Evolutionary conservation across 192 early-diverging fungal genomes (phyloP), one percentile per base, ranked within the genome.

Genomic region (Coemansia aciculifera): DNA sequence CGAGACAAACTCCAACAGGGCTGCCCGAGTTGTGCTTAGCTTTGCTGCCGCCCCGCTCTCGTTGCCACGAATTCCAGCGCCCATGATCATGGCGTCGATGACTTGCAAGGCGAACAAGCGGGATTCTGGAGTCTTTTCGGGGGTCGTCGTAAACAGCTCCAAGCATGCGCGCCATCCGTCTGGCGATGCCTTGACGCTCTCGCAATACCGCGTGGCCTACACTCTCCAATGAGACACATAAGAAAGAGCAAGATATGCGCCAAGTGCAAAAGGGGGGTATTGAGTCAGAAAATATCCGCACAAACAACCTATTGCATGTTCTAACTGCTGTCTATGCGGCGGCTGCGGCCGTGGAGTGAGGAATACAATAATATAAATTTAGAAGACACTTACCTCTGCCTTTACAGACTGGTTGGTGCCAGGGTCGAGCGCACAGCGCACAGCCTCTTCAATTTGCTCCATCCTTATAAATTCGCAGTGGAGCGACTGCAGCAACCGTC

Each of bases 121-220:
- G n/a, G 89, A 87, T 67, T 92, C 86, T n/a, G 91, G 85, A 9
- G 86, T 69, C 46, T 92, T 92, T 69, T 86, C 87, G n/a, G 92
- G 90, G 49, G 81, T 79, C 64, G 86, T 84, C 59, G 90, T 86
- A 69, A 94, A 95, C 34, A 96, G 86, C 57, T 87, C 81, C 39
- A 95, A 71, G 73, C 94, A 94, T 39, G 92, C 78, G 76, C 89
- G 88, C 94, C 95, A 97, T 31, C 93, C 95, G 60, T 94, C 89
- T 15, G 83, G 69, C 61, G 89, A 89, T 54, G 72, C 66, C 74
- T 91, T 93, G 51, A 97, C 81, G 68, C 89, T 86, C 67, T 93
- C 90, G 74, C 91, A 95, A 74, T 90, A 97, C 57, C 86, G 83
- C 31, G 85, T 93, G 15, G 94, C 95, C 89, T 92, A 85, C 54